Conservation (phyloP, 1,139 yeast species). For the Saccharomyces hybrid region DNA sequence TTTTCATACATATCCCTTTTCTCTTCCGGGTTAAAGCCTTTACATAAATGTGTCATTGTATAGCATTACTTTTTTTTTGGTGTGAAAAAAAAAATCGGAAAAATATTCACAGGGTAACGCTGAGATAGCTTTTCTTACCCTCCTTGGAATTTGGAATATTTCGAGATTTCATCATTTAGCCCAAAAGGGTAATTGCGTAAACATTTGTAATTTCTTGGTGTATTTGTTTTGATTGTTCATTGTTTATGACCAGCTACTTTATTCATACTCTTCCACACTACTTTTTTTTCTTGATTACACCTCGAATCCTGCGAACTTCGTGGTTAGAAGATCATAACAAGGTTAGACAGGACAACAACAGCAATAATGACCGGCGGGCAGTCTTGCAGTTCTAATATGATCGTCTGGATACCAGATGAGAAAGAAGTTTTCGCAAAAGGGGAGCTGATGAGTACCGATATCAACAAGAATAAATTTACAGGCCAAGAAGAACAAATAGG, state of each 20-base stretch:
- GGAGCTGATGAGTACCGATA: slow-evolving; percentile 36
- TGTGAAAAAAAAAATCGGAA: not conserved
- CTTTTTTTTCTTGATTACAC: not conserved
- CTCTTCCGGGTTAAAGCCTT: not conserved
- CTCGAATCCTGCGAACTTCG: not conserved
- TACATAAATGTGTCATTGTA: not conserved
- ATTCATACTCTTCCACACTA: not conserved
- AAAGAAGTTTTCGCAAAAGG: slow-evolving; percentile 62
- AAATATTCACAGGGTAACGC: not conserved
- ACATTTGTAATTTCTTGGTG: not conserved
- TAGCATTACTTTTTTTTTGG: not conserved
- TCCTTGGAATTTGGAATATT: not conserved
- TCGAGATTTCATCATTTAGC: not conserved
- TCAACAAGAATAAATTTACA: slow-evolving; percentile 17
- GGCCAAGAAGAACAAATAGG: slow-evolving; percentile 15
- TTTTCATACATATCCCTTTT: not conserved
- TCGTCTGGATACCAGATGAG: slow-evolving; percentile 78
- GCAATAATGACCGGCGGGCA: not conserved
- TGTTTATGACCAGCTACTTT: not conserved
- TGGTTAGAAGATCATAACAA: not conserved
- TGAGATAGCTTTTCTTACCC: not conserved
- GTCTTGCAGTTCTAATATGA: slow-evolving; percentile 10
- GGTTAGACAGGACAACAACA: not conserved
- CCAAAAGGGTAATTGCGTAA: not conserved
- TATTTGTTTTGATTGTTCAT: not conserved